Conservation (phyloP, 352 stramenopile genomes). For the Globisporangium carolinianum region DNA sequence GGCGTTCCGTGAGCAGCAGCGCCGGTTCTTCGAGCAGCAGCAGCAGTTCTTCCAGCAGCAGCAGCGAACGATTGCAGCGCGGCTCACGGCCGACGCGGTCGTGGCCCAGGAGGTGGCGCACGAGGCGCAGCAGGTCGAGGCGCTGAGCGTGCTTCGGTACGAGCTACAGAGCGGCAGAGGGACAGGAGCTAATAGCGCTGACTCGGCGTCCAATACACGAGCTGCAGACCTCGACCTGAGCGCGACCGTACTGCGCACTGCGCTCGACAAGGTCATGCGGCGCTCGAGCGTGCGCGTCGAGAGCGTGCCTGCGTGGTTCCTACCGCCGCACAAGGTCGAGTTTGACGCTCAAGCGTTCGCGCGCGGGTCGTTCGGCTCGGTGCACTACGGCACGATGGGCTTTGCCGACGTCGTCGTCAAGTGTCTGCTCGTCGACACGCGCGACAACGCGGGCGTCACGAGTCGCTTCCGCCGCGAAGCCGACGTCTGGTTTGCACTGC, state of each 20-base stretch:
- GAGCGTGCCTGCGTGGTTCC: background rate
- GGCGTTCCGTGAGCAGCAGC: too few species aligned
- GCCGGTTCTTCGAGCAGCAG: too few species aligned
- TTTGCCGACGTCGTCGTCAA: slow-evolving; percentile 6
- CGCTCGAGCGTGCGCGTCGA: background rate
- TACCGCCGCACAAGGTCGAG: slow-evolving; percentile 1
- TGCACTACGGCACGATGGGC: background rate
- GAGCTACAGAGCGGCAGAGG: too few species aligned
- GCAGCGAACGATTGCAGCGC: too few species aligned
- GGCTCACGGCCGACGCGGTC: too few species aligned
- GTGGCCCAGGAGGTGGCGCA: too few species aligned
- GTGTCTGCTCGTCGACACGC: background rate
- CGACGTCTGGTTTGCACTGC: slow-evolving; percentile 7
- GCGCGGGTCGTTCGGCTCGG: background rate
- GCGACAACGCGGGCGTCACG: background rate
- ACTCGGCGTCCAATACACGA: too few species aligned
- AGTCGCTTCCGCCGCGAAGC: slow-evolving; percentile 2
- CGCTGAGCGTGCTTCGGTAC: too few species aligned
- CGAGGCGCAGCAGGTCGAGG: too few species aligned
- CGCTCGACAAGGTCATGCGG: slow-evolving; percentile 5
- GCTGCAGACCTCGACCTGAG: too few species aligned
- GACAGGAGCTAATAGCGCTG: too few species aligned
- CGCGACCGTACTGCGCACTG: background rate
- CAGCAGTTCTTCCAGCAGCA: too few species aligned
- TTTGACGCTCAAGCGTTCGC: background rate